Base-by-base conservation (phyloP, 2,329 filamentous ascomycete genomes). In the Thelonectria discophora region DNA sequence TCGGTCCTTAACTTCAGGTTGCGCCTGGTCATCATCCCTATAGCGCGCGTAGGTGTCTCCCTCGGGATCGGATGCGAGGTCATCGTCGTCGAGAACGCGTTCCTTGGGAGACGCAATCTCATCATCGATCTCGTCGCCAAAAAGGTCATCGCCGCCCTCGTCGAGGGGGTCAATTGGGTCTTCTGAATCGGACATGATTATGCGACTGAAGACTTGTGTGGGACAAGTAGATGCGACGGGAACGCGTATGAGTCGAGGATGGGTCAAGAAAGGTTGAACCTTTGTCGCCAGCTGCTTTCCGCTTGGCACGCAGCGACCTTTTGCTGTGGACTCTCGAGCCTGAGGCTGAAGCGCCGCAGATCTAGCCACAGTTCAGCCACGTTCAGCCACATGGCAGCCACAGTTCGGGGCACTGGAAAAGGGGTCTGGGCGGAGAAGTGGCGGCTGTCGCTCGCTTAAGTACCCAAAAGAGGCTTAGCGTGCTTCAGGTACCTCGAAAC, bases 81-180 rank as follows among this genome's bases (percentile, higher is more conserved):
- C 84, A 65, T 88, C 85, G 70, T 93, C 90, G 70, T 85, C 84
- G 17, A 88, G 80, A 47, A 82, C 84, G 68, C 86, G 84, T 68
- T 88, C 88, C 72, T 88, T 88, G 84, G 52, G 88, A 84, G 66
- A 87, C 76, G 71, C 66, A 49, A 72, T 66, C 34, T 89, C 87
- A 60, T 87, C 85, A 67, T 90, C 81, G 39, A 79, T 84, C 53
- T 83, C 85, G 59, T 87, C 86, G 54, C 86, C 87, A 63, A 89
- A 89, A 47, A 89, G 81, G 71, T 89, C 87, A 71, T 87, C 86
- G 60, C 81, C 86, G 59, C 79, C 84, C 51, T 83, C 83, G 58
- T 86, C 84, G 58, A 85, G 79, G 60, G 78, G 77, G 51, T 85
- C 82, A 68, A 84, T 74, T 55, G 77, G 76, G 55, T 86, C 84